Evolutionary conservation across 331 rosid species (phyloP).

Genomic region (Acacia pycnantha): DNA sequence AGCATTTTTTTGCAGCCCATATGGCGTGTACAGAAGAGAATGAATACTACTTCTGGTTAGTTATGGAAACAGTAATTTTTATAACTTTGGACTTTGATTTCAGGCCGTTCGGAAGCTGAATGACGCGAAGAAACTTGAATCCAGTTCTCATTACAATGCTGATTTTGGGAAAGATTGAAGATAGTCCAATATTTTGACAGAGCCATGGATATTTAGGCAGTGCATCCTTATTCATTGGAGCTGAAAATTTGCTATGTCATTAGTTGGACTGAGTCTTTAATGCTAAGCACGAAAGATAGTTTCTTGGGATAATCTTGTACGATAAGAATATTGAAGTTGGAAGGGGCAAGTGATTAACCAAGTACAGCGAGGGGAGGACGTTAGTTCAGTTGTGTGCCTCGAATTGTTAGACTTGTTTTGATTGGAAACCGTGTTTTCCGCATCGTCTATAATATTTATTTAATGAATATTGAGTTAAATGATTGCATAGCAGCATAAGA

Average conservation of each 20-base stretch:
- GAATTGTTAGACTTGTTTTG: neutral
- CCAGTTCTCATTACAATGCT: conserved; percentile 80
- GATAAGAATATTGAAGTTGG: conserved; percentile 11
- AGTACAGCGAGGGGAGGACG: conserved; percentile 18
- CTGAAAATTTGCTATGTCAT: conserved; percentile 15
- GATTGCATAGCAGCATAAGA: neutral
- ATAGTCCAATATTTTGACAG: conserved; percentile 17
- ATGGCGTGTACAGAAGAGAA: neutral
- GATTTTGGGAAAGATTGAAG: conserved; percentile 81
- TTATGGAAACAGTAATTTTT: neutral
- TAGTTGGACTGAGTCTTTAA: conserved; percentile 16
- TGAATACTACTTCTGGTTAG: neutral
- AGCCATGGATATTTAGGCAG: conserved; percentile 50
- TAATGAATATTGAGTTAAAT: neutral
- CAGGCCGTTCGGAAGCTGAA: conserved; percentile 98
- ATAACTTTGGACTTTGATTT: neutral
- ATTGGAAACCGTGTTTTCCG: neutral
- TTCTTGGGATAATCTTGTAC: conserved; percentile 24
- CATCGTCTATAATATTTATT: conserved; percentile 5
- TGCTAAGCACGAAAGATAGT: conserved; percentile 13
- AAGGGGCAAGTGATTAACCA: conserved; percentile 12
- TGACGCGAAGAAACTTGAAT: conserved; percentile 96
- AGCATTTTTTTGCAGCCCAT: neutral
- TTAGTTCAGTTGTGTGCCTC: conserved; percentile 20
- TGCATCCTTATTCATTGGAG: conserved; percentile 31